Percentiles rank a stretch among this genome's conserved stretches.
These are phyloP conservation scores for Austropuccinia psidii DNA, from an alignment of 1,284 basidiomycete species.

Conservation along the genomic window DNA sequence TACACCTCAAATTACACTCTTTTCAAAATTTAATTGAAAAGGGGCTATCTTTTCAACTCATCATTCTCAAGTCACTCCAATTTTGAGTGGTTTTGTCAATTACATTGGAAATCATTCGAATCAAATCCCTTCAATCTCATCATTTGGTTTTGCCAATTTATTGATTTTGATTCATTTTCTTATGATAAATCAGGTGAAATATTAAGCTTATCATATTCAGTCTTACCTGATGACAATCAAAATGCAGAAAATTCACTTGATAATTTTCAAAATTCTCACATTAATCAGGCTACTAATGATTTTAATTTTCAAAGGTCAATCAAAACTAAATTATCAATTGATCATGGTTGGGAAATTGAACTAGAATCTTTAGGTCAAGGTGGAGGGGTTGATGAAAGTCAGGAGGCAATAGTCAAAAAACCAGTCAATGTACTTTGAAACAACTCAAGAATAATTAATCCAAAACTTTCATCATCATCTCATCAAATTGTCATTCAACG, in stretches of 20 bases:
- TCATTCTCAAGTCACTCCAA: slow-evolving; percentile 55
- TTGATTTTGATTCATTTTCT: slow-evolving; percentile 65
- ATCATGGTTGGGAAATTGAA: slow-evolving; percentile 85
- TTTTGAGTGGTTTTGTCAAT: slow-evolving; percentile 69
- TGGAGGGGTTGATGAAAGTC: slow-evolving; percentile 22
- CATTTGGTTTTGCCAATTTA: slow-evolving; percentile 78
- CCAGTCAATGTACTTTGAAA: slow-evolving; percentile 37
- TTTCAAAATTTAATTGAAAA: slow-evolving; percentile 90
- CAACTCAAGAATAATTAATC: slow-evolving; percentile 41
- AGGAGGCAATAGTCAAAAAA: slow-evolving; percentile 60
- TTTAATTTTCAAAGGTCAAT: slow-evolving; percentile 62
- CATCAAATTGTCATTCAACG: slow-evolving; percentile 73
- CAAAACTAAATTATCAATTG: slow-evolving; percentile 69
- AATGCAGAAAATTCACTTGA: too few species aligned
- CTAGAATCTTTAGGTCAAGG: slow-evolving; percentile 59
- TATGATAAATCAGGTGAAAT: slow-evolving; percentile 75
- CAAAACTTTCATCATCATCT: slow-evolving; percentile 61
- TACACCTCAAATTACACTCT: slow-evolving; percentile 70
- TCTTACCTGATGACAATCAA: slow-evolving; percentile 61
- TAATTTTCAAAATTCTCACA: slow-evolving; percentile 50
- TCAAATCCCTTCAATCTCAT: slow-evolving; percentile 64
- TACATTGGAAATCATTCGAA: slow-evolving; percentile 64
- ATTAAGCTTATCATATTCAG: slow-evolving; percentile 72
- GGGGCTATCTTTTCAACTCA: slow-evolving; percentile 61
- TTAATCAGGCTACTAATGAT: too few species aligned